These are phyloP conservation scores for Capniomyces stellatus DNA, from an alignment of 371 early-diverging fungal genomes.

Conservation along the genomic window DNA sequence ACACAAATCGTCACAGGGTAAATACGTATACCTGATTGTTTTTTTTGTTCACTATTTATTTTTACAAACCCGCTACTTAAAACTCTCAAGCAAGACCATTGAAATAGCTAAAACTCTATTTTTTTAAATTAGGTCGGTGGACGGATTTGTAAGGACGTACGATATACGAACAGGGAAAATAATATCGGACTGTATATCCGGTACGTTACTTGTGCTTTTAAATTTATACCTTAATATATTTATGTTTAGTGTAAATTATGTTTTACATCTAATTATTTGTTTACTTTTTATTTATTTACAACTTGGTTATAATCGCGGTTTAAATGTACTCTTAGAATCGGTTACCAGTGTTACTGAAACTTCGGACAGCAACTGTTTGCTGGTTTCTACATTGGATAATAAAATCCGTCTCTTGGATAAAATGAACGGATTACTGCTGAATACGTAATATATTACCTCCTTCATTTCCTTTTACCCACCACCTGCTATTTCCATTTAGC, in stretches of 20 bases:
- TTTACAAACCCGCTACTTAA: too few relatives aligned
- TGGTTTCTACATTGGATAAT: constrained; percentile 49
- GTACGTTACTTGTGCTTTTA: constrained; percentile 70
- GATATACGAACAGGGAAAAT: constrained; percentile 59
- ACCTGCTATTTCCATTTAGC: neutral
- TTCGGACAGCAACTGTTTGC: constrained; percentile 54
- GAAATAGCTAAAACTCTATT: too few relatives aligned
- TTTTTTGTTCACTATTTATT: neutral
- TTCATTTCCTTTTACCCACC: neutral
- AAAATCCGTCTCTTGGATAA: constrained; percentile 69
- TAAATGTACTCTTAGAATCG: neutral
- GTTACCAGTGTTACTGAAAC: neutral
- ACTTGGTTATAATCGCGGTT: neutral
- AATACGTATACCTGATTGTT: neutral
- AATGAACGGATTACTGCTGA: constrained; percentile 57
- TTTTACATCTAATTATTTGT: neutral
- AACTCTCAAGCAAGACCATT: too few relatives aligned
- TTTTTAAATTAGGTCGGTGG: constrained; percentile 49
- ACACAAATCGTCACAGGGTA: constrained; percentile 45
- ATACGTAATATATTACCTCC: constrained; percentile 24
- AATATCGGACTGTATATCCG: constrained; percentile 46
- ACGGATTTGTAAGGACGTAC: constrained; percentile 57
- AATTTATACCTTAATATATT: too few relatives aligned
- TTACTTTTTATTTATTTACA: neutral
- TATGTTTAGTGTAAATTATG: constrained; percentile 34